Percentiles rank a stretch among this genome's conserved stretches.
Evolutionary conservation across 768 basidiomycete species (phyloP).

Genomic region (Mycena metata): DNA sequence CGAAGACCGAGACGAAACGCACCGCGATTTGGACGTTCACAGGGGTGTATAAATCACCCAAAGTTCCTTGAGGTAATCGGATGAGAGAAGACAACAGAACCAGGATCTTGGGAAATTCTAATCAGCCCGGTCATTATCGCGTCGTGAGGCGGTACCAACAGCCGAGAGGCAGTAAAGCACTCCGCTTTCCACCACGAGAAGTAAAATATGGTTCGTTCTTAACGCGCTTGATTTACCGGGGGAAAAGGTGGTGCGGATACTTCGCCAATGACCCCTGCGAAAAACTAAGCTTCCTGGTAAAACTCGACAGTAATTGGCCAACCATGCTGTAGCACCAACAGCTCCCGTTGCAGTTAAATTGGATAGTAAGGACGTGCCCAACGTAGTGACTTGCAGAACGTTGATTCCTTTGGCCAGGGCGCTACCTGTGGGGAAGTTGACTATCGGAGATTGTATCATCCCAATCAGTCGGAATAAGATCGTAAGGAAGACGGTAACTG

Average conservation of each 20-base stretch:
- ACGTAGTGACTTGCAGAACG: conserved; percentile 24
- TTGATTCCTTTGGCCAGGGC: conserved; percentile 1
- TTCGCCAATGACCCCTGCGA: conserved; percentile 16
- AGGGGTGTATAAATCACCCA: conserved; percentile 27
- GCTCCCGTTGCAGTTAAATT: conserved; percentile 35
- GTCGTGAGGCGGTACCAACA: conserved; percentile 6
- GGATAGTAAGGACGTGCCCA: conserved; percentile 30
- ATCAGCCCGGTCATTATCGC: no score
- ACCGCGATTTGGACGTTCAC: conserved; percentile 30
- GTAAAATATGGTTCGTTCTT: conserved; percentile 24
- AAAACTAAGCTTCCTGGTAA: background rate
- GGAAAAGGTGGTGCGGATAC: conserved; percentile 13
- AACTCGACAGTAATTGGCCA: background rate
- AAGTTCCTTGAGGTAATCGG: conserved; percentile 25
- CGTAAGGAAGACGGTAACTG: conserved; percentile 29
- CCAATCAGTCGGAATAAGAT: conserved; percentile 24
- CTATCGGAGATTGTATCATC: conserved; percentile 19
- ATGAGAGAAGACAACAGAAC: conserved; percentile 16
- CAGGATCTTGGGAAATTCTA: conserved; percentile 2
- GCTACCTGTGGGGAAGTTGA: conserved; percentile 2
- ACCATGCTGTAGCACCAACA: conserved; percentile 31
- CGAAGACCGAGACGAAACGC: background rate
- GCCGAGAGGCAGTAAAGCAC: conserved; percentile 28
- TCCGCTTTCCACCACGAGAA: conserved; percentile 30
- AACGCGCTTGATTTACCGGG: conserved; percentile 1